Evolutionary conservation across 2,329 filamentous ascomycete species (phyloP).

Genomic region (Atkinsonella texensis): DNA sequence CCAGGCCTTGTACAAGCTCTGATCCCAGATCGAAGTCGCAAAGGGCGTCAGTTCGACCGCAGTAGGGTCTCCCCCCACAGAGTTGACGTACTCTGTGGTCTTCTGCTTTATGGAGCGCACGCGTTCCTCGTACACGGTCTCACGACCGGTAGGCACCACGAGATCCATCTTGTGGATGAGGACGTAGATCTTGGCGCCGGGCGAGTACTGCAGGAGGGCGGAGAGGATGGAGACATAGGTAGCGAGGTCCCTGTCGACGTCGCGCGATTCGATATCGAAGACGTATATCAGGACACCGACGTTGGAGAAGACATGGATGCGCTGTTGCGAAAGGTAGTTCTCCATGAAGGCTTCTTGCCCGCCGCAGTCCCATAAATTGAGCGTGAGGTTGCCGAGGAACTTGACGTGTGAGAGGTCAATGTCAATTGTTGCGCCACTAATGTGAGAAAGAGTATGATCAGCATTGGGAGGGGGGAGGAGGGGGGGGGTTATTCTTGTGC

Average conservation of each 20-base stretch:
- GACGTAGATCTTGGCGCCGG: slow-evolving; percentile 75
- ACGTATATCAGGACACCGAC: slow-evolving; percentile 98
- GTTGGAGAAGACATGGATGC: slow-evolving; percentile 90
- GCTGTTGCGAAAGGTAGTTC: slow-evolving; percentile 92
- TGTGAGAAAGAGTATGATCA: neutral
- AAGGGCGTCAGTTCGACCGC: slow-evolving; percentile 69
- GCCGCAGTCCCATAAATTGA: slow-evolving; percentile 98
- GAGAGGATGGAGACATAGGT: slow-evolving; percentile 87
- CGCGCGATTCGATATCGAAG: slow-evolving; percentile 94
- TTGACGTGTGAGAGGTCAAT: slow-evolving; percentile 98
- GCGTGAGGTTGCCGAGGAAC: slow-evolving; percentile 92
- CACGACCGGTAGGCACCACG: slow-evolving; percentile 67
- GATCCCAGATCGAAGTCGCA: slow-evolving; percentile 96
- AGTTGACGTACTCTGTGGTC: slow-evolving; percentile 43
- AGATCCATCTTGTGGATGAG: slow-evolving; percentile 99
- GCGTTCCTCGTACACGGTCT: slow-evolving; percentile 74
- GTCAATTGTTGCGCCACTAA: slow-evolving; percentile 82
- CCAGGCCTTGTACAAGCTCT: slow-evolving; percentile 96
- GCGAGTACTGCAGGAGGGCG: slow-evolving; percentile 76
- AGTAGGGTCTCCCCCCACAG: slow-evolving; percentile 19
- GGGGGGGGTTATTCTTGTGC: no score
- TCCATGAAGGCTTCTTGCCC: slow-evolving; percentile 98
- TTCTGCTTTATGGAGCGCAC: slow-evolving; percentile 65
- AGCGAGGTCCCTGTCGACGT: slow-evolving; percentile 83
- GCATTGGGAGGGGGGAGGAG: no score